phyloP scores from a whole-genome alignment of 106 monocot species.

The Amphibolis antarctica region DNA sequence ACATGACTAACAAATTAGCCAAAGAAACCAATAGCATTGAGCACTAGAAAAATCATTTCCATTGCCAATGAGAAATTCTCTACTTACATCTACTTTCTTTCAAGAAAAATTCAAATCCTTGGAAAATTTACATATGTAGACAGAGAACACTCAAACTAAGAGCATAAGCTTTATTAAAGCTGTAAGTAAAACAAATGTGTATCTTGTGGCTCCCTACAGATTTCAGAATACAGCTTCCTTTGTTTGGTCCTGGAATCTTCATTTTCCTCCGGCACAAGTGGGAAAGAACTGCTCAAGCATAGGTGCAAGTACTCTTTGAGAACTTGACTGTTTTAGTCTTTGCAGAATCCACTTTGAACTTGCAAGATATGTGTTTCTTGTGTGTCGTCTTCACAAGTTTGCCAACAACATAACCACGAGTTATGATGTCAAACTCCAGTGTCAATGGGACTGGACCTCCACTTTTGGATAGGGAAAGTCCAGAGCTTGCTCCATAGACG shows the following conservation, averaged over 20 bases:
- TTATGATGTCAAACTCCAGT: slow-evolving; percentile 48
- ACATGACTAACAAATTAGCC: too few relatives aligned
- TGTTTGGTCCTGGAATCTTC: background rate
- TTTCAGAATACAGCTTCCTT: background rate
- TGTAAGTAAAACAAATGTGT: background rate
- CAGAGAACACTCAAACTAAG: background rate
- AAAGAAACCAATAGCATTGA: too few relatives aligned
- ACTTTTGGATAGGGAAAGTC: slow-evolving; percentile 35
- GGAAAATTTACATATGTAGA: too few relatives aligned
- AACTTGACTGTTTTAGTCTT: slow-evolving; percentile 57
- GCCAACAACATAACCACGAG: slow-evolving; percentile 69
- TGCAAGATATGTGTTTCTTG: slow-evolving; percentile 38
- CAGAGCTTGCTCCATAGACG: slow-evolving; percentile 79
- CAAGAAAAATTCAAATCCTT: too few relatives aligned
- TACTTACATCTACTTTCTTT: too few relatives aligned
- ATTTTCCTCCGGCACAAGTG: background rate
- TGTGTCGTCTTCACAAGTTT: slow-evolving; percentile 75
- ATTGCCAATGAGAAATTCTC: too few relatives aligned
- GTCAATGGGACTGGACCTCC: slow-evolving; percentile 53
- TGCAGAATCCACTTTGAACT: slow-evolving; percentile 30
- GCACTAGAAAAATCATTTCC: too few relatives aligned
- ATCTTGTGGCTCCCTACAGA: background rate
- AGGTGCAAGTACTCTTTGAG: slow-evolving; percentile 38
- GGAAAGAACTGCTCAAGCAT: slow-evolving; percentile 7
- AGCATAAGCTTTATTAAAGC: background rate